Evolutionary conservation across 176 grass and related monocot genomes (phyloP).

Genomic region (Avena eriantha): DNA sequence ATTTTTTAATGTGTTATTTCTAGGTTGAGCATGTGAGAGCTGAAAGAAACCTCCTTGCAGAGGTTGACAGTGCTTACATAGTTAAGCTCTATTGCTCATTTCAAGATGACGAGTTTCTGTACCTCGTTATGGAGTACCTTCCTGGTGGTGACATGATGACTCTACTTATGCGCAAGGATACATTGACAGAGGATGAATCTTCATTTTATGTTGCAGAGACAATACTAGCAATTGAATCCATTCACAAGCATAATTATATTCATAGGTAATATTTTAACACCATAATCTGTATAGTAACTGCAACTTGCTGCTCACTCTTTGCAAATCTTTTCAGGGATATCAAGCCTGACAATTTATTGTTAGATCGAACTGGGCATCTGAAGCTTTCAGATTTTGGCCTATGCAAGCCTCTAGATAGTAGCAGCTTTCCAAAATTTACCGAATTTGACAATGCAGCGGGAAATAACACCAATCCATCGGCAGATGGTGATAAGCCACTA

Average conservation of each 20-base stretch:
- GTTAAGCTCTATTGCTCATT: constrained; percentile 87
- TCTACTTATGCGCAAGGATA: constrained; percentile 83
- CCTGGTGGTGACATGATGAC: constrained; percentile 92
- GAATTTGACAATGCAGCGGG: constrained; percentile 63
- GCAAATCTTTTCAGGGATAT: constrained; percentile 82
- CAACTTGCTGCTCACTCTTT: constrained; percentile 32
- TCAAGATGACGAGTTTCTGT: constrained; percentile 77
- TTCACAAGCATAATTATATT: constrained; percentile 83
- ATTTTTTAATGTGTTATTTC: constrained; percentile 43
- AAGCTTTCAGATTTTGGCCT: constrained; percentile 98
- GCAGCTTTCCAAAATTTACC: constrained; percentile 78
- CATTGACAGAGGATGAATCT: constrained; percentile 72
- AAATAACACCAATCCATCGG: constrained; percentile 55
- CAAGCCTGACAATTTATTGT: constrained; percentile 95
- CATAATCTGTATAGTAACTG: background rate
- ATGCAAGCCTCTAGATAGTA: constrained; percentile 96
- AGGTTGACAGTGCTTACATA: constrained; percentile 79
- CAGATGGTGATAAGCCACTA: constrained; percentile 57
- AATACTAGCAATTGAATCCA: constrained; percentile 82
- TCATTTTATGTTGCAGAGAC: constrained; percentile 78
- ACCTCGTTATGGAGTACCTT: constrained; percentile 86
- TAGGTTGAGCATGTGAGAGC: constrained; percentile 79
- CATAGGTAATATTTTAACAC: constrained; percentile 62
- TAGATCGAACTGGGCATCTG: constrained; percentile 87
- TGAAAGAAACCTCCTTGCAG: constrained; percentile 80